Percentiles rank a stretch among this genome's conserved stretches.
Evolutionary conservation across 306 rosid species (phyloP).

Genomic region (Quercus aquifolioides): DNA sequence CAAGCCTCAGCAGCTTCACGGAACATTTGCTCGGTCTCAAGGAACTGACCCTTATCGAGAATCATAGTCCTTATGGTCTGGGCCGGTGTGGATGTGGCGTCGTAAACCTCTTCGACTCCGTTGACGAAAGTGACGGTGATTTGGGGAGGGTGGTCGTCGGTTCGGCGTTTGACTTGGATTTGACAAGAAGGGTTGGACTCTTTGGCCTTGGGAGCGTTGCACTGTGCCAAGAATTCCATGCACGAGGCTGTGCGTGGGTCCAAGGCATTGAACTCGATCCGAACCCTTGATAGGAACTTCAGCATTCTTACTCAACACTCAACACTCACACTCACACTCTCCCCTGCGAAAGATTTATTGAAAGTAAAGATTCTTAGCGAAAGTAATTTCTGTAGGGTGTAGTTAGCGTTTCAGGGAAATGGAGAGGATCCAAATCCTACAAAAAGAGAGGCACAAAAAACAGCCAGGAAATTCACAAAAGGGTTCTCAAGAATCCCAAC

Average conservation of each 20-base stretch:
- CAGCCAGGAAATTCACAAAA: too few species aligned
- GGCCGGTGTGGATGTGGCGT: constrained; percentile 73
- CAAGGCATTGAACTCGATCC: constrained; percentile 84
- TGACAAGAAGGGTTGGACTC: constrained; percentile 85
- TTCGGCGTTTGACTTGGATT: constrained; percentile 77
- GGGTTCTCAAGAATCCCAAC: too few species aligned
- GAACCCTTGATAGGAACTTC: constrained; percentile 77
- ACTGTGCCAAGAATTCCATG: constrained; percentile 90
- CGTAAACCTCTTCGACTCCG: constrained; percentile 69
- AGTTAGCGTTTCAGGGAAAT: too few species aligned
- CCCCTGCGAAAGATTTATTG: too few species aligned
- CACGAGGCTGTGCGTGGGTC: constrained; percentile 91
- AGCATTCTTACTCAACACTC: constrained; percentile 38
- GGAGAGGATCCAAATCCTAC: too few species aligned
- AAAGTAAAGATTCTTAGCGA: too few species aligned
- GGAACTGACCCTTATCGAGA: constrained; percentile 72
- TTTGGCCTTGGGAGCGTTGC: constrained; percentile 83
- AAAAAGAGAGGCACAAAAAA: too few species aligned
- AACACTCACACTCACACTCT: too few species aligned
- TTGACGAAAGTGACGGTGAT: constrained; percentile 79
- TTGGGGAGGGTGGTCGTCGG: constrained; percentile 73
- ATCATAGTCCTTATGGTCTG: constrained; percentile 69
- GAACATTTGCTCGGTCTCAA: constrained; percentile 79
- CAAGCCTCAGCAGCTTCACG: constrained; percentile 81
- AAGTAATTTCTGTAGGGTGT: too few species aligned